Percentiles rank a stretch among this genome's conserved stretches.
phyloP scores from a whole-genome alignment of 176 grass and related monocot genomes.

The Alloteropsis semialata region DNA sequence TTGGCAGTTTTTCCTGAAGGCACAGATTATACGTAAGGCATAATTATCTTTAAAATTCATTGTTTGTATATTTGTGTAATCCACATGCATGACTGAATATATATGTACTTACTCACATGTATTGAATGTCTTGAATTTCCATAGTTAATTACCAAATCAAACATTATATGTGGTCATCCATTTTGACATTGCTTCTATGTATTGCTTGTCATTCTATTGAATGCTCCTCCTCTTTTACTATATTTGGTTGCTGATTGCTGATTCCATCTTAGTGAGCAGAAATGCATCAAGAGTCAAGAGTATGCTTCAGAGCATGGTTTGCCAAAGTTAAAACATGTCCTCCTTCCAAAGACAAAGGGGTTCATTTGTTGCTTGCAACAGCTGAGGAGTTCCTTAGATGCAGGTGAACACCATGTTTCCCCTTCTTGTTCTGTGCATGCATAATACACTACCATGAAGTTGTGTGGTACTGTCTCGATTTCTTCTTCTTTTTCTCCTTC shows the following conservation, averaged over 20 bases:
- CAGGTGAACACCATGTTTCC: constrained; percentile 17
- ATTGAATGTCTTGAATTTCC: background rate
- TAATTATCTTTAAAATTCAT: constrained; percentile 26
- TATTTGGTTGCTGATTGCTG: constrained; percentile 28
- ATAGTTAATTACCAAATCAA: background rate
- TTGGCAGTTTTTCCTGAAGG: constrained; percentile 90
- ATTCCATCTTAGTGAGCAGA: constrained; percentile 71
- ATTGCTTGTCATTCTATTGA: constrained; percentile 21
- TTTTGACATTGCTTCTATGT: constrained; percentile 8
- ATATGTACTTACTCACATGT: background rate
- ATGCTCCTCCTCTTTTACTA: constrained; percentile 10
- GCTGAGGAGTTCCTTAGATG: constrained; percentile 61
- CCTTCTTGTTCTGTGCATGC: background rate
- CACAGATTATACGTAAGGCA: constrained; percentile 90
- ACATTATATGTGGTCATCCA: background rate
- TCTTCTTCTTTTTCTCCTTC: background rate
- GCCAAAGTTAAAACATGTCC: constrained; percentile 71
- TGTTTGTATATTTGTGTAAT: background rate
- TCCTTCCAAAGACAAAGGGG: constrained; percentile 86
- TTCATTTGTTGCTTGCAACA: constrained; percentile 72
- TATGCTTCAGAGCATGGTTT: constrained; percentile 72
- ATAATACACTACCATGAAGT: background rate
- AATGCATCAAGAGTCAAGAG: constrained; percentile 78
- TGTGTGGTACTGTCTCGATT: background rate
- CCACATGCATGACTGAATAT: background rate